Conservation (phyloP, 257 asterid species). For the Capsicum baccatum region DNA sequence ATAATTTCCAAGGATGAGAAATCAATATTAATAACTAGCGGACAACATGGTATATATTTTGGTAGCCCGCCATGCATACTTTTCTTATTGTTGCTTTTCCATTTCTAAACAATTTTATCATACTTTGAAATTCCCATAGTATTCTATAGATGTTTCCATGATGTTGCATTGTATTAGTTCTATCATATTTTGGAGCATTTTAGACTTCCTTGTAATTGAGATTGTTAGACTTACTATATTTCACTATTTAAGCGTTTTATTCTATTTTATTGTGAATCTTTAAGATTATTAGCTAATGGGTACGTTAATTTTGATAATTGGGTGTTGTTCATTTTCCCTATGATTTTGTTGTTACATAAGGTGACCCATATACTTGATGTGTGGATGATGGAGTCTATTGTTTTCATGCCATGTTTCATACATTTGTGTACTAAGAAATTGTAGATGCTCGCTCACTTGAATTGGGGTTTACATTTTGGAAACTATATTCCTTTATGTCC, state of each 20-base stretch:
- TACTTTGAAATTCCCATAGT: not conserved
- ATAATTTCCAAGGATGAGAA: constrained; percentile 6
- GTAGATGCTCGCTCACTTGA: not conserved
- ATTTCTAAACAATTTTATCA: not conserved
- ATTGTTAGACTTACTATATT: not conserved
- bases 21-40: not conserved
- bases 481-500: too few species aligned
- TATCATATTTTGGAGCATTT: not conserved
- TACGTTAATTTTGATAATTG: not conserved
- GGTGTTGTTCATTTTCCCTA: not conserved
- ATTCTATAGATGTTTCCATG: not conserved
- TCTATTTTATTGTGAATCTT: not conserved
- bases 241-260: not conserved
- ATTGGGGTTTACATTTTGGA: too few species aligned
- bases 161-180: not conserved
- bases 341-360: not conserved
- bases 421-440: not conserved
- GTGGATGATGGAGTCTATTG: not conserved
- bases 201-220: not conserved
- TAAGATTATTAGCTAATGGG: not conserved
- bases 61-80: not conserved
- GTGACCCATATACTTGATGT: not conserved
- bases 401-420: not conserved
- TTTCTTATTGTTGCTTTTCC: not conserved
- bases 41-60: not conserved